A percentile compares a stretch with the other conserved stretches of the same genome.
Evolutionary conservation across 176 grass and related monocot genomes (phyloP).

Genomic region (Poa pratensis): DNA sequence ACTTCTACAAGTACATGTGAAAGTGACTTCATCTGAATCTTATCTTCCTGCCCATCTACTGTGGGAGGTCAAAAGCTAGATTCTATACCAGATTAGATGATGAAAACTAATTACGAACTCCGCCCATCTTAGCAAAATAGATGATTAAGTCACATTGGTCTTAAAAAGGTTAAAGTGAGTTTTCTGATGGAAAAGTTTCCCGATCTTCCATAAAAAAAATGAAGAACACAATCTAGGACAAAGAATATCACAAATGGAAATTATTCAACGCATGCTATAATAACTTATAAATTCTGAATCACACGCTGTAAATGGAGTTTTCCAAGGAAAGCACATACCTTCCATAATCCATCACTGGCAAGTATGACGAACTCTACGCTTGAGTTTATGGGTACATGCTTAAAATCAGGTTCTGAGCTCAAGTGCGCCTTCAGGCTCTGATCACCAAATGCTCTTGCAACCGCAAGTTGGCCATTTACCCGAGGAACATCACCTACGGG

Average conservation of each 20-base stretch:
- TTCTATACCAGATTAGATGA: background rate
- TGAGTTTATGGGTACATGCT: conserved; percentile 74
- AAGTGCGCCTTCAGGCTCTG: conserved; percentile 95
- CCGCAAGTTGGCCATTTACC: conserved; percentile 97
- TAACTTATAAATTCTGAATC: background rate
- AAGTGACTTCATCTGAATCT: background rate
- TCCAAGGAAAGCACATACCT: conserved; percentile 58
- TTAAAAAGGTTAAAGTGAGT: background rate
- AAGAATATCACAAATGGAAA: background rate
- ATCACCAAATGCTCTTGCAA: conserved; percentile 97
- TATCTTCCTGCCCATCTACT: background rate
- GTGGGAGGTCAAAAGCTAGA: background rate
- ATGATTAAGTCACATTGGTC: background rate
- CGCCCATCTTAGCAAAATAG: background rate
- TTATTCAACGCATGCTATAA: background rate
- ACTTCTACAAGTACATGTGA: background rate
- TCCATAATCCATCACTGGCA: conserved; percentile 98
- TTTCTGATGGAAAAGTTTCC: background rate
- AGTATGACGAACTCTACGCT: conserved; percentile 88
- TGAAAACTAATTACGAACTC: background rate
- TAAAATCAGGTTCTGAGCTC: conserved; percentile 94
- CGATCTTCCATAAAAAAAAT: background rate
- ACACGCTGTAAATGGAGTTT: background rate
- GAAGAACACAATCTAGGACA: background rate
- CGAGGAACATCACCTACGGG: conserved; percentile 89